Percentiles rank a stretch among this genome's conserved stretches.
Evolutionary conservation across 2,329 filamentous ascomycete species (phyloP).

Genomic region (Ophiostoma quercus): DNA sequence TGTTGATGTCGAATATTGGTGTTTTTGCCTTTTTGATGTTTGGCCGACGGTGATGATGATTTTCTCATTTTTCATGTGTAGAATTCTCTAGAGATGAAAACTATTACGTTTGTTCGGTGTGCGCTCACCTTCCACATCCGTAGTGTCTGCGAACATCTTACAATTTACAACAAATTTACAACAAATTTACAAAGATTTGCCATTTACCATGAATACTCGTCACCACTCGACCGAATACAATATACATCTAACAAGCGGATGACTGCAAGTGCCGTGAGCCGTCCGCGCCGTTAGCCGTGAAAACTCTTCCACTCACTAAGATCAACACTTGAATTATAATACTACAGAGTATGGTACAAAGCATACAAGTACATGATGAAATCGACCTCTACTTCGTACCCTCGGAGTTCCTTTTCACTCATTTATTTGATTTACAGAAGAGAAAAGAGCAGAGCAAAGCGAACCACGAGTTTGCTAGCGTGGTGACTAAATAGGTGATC

Average conservation of each 20-base stretch:
- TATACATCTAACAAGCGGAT: background rate
- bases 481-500: background rate
- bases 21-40: background rate
- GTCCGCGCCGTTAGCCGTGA: background rate
- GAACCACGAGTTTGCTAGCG: constrained; percentile 8
- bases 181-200: too few relatives aligned
- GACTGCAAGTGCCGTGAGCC: background rate
- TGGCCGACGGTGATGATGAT: background rate
- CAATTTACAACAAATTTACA: too few relatives aligned
- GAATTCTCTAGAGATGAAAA: too few relatives aligned
- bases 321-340: too few relatives aligned
- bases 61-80: background rate
- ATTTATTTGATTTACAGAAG: too few relatives aligned
- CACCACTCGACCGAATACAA: background rate
- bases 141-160: background rate
- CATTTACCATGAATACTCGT: too few relatives aligned
- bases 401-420: too few relatives aligned
- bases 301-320: background rate
- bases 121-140: background rate
- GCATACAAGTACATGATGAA: too few relatives aligned
- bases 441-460: too few relatives aligned
- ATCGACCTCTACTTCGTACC: too few relatives aligned
- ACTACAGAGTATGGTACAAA: too few relatives aligned
- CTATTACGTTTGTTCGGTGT: background rate
- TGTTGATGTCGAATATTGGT: background rate